Base-by-base conservation (phyloP, 2,329 filamentous ascomycete genomes). In the Botryotinia narcissicola region DNA sequence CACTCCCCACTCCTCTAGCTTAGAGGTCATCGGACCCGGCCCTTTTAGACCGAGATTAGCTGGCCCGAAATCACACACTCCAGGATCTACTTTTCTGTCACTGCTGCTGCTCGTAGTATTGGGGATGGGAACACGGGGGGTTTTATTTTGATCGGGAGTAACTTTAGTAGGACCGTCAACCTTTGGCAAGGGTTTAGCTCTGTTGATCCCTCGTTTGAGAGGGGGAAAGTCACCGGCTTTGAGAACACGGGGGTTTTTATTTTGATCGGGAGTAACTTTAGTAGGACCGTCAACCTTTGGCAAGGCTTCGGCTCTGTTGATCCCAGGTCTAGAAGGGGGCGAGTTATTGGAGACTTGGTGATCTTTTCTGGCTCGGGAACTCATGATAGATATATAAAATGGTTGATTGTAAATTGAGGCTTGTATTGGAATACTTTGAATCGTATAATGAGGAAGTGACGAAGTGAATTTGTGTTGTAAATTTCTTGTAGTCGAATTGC, bases 91-190 rank as follows among this genome's bases (percentile, higher is more conserved):
- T 16, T 3, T n/a, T 32, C 7, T 32, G 16, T 32, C 18, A 20
- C 32, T 20, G n/a, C 18, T 57, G 16, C 54, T 57, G 16, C 14
- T 57, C 18, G 16, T 32, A 32, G 14, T 0, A 9, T 1, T 1
- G 16, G 6, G 54, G 14, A 20, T 2, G 29, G 2, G 16, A 20
- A 20, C 7, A 32, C 29, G 8, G 0, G 5, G 6, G 25, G 14
- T 18, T 59, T 20, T 20, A 1, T 32, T 4, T 59, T 3, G 10
- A 32, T 3, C 16, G 6, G 14, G n/a, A 16, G 10, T 20, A 4
- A 3, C 6, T 32, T 32, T 5, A 0, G 0, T 10, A 8, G 7
- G 16, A 32, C 32, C 25, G 14, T 29, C 3, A 8, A 3, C 14
- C 7, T 7, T 12, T 16, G 51, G 51, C 4, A 54, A 29, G 5